Percentiles rank a stretch among this genome's conserved stretches.
These are phyloP conservation scores for Calamus simplicifolius DNA, from an alignment of 176 grass and related monocot genomes.

Conservation along the genomic window DNA sequence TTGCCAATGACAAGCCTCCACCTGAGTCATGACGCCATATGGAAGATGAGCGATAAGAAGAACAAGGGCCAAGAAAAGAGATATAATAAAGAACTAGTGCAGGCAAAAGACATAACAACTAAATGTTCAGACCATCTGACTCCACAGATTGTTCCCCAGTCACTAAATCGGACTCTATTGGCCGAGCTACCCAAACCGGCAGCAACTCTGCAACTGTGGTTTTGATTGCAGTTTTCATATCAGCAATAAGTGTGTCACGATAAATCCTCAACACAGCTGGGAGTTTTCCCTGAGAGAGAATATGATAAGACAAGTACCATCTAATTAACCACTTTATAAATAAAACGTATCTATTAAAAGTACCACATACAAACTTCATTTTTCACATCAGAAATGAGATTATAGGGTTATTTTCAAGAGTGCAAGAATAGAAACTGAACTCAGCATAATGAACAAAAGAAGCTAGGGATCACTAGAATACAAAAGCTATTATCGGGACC, in stretches of 20 bases:
- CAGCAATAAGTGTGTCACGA: slow-evolving; percentile 91
- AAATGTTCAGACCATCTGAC: slow-evolving; percentile 58
- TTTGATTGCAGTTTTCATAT: slow-evolving; percentile 99
- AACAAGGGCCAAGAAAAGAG: neutral
- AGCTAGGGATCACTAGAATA: too few species aligned
- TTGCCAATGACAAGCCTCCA: slow-evolving; percentile 77
- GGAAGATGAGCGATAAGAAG: slow-evolving; percentile 7
- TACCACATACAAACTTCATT: neutral
- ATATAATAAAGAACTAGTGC: slow-evolving; percentile 11
- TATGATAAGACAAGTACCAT: neutral
- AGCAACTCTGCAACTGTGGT: slow-evolving; percentile 87
- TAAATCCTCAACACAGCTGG: slow-evolving; percentile 83
- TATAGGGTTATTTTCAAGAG: too few species aligned
- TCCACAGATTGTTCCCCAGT: slow-evolving; percentile 55
- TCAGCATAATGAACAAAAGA: too few species aligned
- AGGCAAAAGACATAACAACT: slow-evolving; percentile 15
- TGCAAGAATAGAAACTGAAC: too few species aligned
- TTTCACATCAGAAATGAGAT: slow-evolving; percentile 1
- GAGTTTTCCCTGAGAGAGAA: slow-evolving; percentile 72
- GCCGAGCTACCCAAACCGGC: slow-evolving; percentile 61
- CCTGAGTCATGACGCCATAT: slow-evolving; percentile 33
- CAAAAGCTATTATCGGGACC: too few species aligned
- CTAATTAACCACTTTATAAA: neutral
- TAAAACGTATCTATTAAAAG: neutral
- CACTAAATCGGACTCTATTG: slow-evolving; percentile 68